A percentile compares a stretch with the other conserved stretches of the same genome.
phyloP scores from a whole-genome alignment of 2,329 filamentous ascomycete genomes.

The Scedosporium minutisporum region DNA sequence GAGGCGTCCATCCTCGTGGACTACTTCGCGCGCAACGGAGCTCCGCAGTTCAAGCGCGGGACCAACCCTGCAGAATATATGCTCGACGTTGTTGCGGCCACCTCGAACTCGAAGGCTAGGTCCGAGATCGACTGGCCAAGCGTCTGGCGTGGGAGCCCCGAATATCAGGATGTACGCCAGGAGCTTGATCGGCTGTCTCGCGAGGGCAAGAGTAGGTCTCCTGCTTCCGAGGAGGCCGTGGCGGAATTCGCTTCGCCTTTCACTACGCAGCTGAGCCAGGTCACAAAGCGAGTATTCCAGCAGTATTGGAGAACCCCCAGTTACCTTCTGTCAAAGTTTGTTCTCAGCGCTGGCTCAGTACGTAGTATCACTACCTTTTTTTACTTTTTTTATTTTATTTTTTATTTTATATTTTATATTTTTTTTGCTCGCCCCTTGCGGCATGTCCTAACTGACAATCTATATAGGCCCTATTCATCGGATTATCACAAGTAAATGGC shows the following conservation, averaged over 20 bases:
- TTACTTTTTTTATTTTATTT: not conserved
- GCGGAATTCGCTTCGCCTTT: conserved; percentile 23
- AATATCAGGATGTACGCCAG: conserved; percentile 20
- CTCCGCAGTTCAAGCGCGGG: conserved; percentile 36
- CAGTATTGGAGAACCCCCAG: conserved; percentile 35
- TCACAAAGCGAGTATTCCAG: conserved; percentile 24
- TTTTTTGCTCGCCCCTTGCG: not conserved
- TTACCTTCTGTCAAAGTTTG: conserved; percentile 50
- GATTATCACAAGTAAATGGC: conserved; percentile 56
- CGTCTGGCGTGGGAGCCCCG: conserved; percentile 33
- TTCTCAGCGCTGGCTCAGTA: conserved; percentile 11
- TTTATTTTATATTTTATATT: not conserved
- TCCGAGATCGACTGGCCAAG: conserved; percentile 35
- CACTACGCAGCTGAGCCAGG: conserved; percentile 21
- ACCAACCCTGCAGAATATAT: conserved; percentile 65
- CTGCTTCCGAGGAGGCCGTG: conserved; percentile 10
- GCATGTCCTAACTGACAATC: no score
- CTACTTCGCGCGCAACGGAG: conserved; percentile 56
- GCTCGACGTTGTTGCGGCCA: conserved; percentile 33
- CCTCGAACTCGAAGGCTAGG: conserved; percentile 31
- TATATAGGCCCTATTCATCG: conserved; percentile 48
- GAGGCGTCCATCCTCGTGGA: conserved; percentile 35
- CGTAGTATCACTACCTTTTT: not conserved
- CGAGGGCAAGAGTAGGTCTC: conserved; percentile 9
- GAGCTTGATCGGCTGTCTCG: conserved; percentile 18